phyloP scores from a whole-genome alignment of 495 filamentous ascomycete species.

The Aspergillus asperescens region DNA sequence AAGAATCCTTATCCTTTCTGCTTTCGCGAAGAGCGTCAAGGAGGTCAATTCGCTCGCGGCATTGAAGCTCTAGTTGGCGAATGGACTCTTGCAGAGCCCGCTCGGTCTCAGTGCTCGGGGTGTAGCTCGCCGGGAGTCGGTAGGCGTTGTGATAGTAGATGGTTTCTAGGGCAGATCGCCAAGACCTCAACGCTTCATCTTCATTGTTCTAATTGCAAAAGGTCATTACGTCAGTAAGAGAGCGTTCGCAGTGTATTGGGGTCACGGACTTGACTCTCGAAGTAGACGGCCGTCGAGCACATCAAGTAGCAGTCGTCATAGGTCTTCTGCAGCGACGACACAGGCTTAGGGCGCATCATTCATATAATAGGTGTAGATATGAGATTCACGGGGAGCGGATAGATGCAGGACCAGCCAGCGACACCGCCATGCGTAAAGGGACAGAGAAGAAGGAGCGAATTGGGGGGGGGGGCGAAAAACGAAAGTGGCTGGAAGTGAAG shows the following conservation, averaged over 20 bases:
- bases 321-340: conserved; percentile 86
- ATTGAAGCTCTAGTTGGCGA: conserved; percentile 79
- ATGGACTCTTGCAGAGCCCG: conserved; percentile 75
- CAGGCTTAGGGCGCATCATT: conserved; percentile 78
- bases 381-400: conserved; percentile 3
- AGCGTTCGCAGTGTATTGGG: not conserved
- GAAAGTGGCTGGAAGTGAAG: not conserved
- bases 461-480: not conserved
- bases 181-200: conserved; percentile 83
- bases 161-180: conserved; percentile 85
- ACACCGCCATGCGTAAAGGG: conserved; percentile 13
- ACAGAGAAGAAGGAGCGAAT: conserved; percentile 3
- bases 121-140: conserved; percentile 61
- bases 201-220: conserved; percentile 70
- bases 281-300: conserved; percentile 93
- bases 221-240: not conserved
- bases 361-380: conserved; percentile 16
- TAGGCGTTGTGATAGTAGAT: conserved; percentile 85
- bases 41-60: conserved; percentile 87
- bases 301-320: conserved; percentile 94
- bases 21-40: conserved; percentile 76
- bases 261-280: conserved; percentile 71
- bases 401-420: conserved; percentile 24
- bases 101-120: conserved; percentile 78
- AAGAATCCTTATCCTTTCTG: conserved; percentile 52